These are phyloP conservation scores for Rhizophagus prolifer DNA, from an alignment of 192 early-diverging fungal species.

Conservation along the genomic window DNA sequence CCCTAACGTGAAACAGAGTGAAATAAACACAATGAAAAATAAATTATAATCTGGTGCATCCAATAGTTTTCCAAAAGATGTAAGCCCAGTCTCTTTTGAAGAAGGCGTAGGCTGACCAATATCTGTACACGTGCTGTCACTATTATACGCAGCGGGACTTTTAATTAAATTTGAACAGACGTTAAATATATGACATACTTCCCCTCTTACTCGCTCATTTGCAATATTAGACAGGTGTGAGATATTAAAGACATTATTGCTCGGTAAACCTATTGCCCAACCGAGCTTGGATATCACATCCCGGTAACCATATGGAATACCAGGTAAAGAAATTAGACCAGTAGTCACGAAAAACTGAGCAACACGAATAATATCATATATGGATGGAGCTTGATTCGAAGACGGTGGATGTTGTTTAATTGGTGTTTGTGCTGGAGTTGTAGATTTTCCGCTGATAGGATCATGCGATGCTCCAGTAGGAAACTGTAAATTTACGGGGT, in stretches of 20 bases:
- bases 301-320: background rate
- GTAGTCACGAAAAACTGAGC: constrained; percentile 20
- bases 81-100: background rate
- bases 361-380: constrained; percentile 21
- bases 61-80: background rate
- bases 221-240: background rate
- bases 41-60: constrained; percentile 8
- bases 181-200: background rate
- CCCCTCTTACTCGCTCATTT: background rate
- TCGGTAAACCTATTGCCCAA: constrained; percentile 15
- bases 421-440: background rate
- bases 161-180: background rate
- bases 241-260: background rate
- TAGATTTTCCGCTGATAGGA: background rate
- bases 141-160: too few species aligned
- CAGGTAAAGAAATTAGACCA: constrained; percentile 5
- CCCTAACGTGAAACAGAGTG: background rate
- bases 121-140: background rate
- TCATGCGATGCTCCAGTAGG: too few species aligned
- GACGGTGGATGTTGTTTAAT: too few species aligned
- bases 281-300: constrained; percentile 3
- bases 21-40: constrained; percentile 2
- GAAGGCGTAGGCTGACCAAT: background rate
- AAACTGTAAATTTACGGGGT: background rate
- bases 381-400: background rate